phyloP scores from a whole-genome alignment of 2,329 filamentous ascomycete species.

The Chalaropsis ovoidea region DNA sequence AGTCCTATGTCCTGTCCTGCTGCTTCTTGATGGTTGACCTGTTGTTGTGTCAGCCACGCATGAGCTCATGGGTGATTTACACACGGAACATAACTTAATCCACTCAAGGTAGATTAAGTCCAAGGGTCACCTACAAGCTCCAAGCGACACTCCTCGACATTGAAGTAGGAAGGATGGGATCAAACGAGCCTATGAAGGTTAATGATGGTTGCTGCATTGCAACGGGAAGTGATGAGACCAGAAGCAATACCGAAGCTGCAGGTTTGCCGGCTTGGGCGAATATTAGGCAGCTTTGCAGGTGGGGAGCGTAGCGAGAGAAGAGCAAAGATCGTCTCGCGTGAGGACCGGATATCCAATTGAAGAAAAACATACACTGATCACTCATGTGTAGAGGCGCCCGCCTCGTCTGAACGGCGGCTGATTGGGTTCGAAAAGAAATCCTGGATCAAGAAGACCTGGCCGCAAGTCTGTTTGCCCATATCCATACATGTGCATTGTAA shows the following conservation, averaged over 20 bases:
- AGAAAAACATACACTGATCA: background rate
- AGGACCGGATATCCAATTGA: background rate
- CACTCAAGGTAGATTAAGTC: too few species aligned
- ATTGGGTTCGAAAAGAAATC: background rate
- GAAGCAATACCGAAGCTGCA: background rate
- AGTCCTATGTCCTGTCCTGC: too few species aligned
- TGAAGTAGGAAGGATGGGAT: background rate
- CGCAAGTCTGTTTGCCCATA: background rate
- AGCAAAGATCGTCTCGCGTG: background rate
- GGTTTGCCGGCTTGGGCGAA: background rate
- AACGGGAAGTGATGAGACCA: background rate
- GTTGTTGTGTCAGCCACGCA: too few species aligned
- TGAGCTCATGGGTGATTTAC: too few species aligned
- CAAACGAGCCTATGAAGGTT: too few species aligned
- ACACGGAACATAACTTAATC: too few species aligned
- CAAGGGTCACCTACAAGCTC: too few species aligned
- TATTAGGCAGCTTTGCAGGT: constrained; percentile 12
- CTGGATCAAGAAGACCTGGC: background rate
- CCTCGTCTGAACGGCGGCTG: background rate
- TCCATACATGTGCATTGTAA: background rate
- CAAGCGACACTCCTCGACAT: too few species aligned
- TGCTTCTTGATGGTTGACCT: too few species aligned
- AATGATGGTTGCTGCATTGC: background rate
- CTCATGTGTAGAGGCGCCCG: background rate
- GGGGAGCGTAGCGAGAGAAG: background rate